These are phyloP conservation scores for Coemansia sp. DNA, from an alignment of 192 early-diverging fungal genomes.

Conservation along the genomic window DNA sequence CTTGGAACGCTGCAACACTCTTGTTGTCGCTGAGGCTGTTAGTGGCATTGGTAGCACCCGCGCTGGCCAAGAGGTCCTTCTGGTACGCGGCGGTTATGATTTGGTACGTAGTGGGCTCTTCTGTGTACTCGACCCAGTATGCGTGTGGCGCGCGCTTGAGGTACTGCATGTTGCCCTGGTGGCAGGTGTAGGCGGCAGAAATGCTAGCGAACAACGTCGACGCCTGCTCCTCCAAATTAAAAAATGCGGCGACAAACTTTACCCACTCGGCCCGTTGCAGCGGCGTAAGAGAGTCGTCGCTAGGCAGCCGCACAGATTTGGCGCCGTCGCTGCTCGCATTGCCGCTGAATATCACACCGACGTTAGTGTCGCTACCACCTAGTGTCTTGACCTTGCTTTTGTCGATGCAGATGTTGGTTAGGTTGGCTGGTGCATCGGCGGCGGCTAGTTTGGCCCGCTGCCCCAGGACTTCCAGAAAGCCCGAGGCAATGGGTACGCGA, in stretches of 20 bases:
- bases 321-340: slow-evolving; percentile 30
- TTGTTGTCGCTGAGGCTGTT: slow-evolving; percentile 24
- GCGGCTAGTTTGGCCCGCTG: slow-evolving; percentile 22
- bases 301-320: slow-evolving; percentile 33
- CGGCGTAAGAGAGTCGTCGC: slow-evolving; percentile 29
- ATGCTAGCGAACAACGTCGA: slow-evolving; percentile 33
- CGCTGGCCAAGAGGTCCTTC: slow-evolving; percentile 60
- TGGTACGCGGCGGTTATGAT: slow-evolving; percentile 57
- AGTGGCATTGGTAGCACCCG: slow-evolving; percentile 64
- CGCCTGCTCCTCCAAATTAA: slow-evolving; percentile 41
- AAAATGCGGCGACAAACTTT: slow-evolving; percentile 48
- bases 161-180: slow-evolving; percentile 40
- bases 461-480: slow-evolving; percentile 49
- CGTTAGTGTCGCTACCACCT: background rate
- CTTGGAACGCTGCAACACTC: slow-evolving; percentile 49
- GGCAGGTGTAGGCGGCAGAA: slow-evolving; percentile 46
- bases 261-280: slow-evolving; percentile 56
- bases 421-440: slow-evolving; percentile 15
- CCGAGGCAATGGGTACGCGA: slow-evolving; percentile 33
- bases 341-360: slow-evolving; percentile 38
- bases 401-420: slow-evolving; percentile 49
- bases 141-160: slow-evolving; percentile 54
- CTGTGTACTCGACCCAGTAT: slow-evolving; percentile 62
- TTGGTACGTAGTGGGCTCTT: slow-evolving; percentile 47
- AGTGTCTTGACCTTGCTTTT: slow-evolving; percentile 26